Evolutionary conservation across 2,329 filamentous ascomycete species (phyloP).

Genomic region (Lachnellula suecica): DNA sequence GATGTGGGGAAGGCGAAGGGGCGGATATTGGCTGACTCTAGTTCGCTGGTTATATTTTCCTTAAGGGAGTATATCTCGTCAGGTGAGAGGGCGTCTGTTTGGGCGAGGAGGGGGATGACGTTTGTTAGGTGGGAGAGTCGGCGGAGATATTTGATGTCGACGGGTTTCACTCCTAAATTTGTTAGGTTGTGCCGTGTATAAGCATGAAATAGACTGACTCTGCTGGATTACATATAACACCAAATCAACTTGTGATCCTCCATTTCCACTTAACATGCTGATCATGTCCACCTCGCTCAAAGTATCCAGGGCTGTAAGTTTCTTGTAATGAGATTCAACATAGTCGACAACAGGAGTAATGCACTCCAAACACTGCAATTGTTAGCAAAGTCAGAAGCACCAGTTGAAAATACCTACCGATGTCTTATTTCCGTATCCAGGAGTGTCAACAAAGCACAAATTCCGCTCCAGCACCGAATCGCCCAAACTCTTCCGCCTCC

Average conservation of each 20-base stretch:
- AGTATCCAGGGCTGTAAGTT: slow-evolving; percentile 58
- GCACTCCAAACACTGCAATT: slow-evolving; percentile 48
- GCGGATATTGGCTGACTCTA: slow-evolving; percentile 57
- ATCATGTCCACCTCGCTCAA: slow-evolving; percentile 73
- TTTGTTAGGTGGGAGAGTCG: slow-evolving; percentile 74
- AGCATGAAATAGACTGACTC: slow-evolving; percentile 47
- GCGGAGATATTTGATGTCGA: slow-evolving; percentile 71
- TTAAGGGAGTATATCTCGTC: slow-evolving; percentile 61
- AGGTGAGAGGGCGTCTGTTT: slow-evolving; percentile 66
- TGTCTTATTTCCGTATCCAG: slow-evolving; percentile 56
- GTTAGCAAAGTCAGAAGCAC: slow-evolving; percentile 29
- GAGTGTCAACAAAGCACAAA: slow-evolving; percentile 88
- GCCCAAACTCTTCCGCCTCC: slow-evolving; percentile 68
- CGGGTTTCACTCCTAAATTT: slow-evolving; percentile 52
- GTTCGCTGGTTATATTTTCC: slow-evolving; percentile 52
- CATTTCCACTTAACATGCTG: slow-evolving; percentile 75
- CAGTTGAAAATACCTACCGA: slow-evolving; percentile 42
- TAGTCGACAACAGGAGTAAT: slow-evolving; percentile 67
- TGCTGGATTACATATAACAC: slow-evolving; percentile 79
- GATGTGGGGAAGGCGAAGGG: too few relatives aligned
- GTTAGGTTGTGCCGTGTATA: slow-evolving; percentile 12
- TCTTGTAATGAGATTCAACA: slow-evolving; percentile 67
- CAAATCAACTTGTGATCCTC: slow-evolving; percentile 80
- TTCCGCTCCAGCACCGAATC: slow-evolving; percentile 87
- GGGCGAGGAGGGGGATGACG: slow-evolving; percentile 78